phyloP scores from a whole-genome alignment of 495 filamentous ascomycete species.

The Annulohypoxylon moriforme region DNA sequence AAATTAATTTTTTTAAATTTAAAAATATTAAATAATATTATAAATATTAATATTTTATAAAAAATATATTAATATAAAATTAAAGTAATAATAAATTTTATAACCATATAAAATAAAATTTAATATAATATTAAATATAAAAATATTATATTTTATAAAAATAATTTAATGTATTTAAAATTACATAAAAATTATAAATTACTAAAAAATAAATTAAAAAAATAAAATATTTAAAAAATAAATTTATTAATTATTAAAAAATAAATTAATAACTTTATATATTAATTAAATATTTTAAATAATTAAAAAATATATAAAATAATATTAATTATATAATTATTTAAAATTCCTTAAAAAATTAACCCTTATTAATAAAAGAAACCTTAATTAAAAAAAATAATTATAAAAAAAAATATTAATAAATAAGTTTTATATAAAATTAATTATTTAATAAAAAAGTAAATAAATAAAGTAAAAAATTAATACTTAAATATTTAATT shows the following conservation, averaged over 20 bases:
- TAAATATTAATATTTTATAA: background rate
- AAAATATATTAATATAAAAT: background rate
- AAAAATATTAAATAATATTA: background rate
- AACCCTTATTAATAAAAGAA: too few species aligned
- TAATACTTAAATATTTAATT: background rate
- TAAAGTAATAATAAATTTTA: background rate
- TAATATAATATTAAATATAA: background rate
- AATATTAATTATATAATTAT: background rate
- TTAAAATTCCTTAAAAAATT: too few species aligned
- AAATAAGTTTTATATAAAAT: too few species aligned
- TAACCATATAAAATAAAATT: background rate
- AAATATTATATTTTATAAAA: background rate
- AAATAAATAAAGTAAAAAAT: too few species aligned
- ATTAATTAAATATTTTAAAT: background rate
- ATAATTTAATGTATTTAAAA: background rate
- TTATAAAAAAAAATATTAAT: too few species aligned
- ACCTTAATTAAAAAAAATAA: too few species aligned
- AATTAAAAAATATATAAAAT: background rate
- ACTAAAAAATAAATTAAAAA: background rate
- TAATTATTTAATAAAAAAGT: too few species aligned
- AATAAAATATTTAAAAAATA: background rate
- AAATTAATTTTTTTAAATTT: background rate
- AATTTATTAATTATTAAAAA: background rate
- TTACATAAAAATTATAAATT: background rate
- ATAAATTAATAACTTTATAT: background rate